Conservation (phyloP, 208 protist species). For the Strigomonas galati region DNA sequence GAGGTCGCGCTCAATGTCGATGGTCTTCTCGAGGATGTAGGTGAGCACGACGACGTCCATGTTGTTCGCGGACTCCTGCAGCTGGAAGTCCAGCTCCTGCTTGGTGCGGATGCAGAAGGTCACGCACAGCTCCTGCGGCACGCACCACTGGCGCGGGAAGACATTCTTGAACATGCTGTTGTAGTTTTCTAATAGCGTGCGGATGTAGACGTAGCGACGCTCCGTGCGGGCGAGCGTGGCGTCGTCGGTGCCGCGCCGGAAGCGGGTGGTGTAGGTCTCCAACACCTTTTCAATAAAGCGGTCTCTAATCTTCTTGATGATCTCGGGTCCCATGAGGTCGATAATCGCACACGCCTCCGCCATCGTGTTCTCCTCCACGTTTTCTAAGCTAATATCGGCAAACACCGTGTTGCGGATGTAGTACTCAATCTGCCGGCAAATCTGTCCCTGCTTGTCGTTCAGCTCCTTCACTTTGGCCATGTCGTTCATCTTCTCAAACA, state of each 20-base stretch:
- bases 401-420: slow-evolving; percentile 84
- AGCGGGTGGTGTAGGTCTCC: slow-evolving; percentile 80
- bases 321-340: slow-evolving; percentile 81
- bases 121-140: slow-evolving; percentile 88
- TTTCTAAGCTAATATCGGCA: slow-evolving; percentile 62
- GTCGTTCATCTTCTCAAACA: slow-evolving; percentile 80
- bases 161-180: slow-evolving; percentile 71
- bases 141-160: slow-evolving; percentile 89
- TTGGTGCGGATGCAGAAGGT: slow-evolving; percentile 91
- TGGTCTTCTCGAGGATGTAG: slow-evolving; percentile 90
- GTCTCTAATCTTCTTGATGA: slow-evolving; percentile 72
- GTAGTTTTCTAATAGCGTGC: slow-evolving; percentile 77
- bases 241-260: slow-evolving; percentile 83
- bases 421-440: slow-evolving; percentile 78
- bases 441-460: slow-evolving; percentile 75
- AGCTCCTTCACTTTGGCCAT: slow-evolving; percentile 88
- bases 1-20: slow-evolving; percentile 91
- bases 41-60: slow-evolving; percentile 85
- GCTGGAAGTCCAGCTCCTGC: slow-evolving; percentile 77
- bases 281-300: slow-evolving; percentile 86
- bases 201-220: slow-evolving; percentile 89
- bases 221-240: slow-evolving; percentile 88
- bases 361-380: slow-evolving; percentile 72
- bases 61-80: slow-evolving; percentile 45
- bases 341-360: slow-evolving; percentile 84